Conservation (phyloP, 169 alveolate species). For the Cyclospora cayetanensis region DNA sequence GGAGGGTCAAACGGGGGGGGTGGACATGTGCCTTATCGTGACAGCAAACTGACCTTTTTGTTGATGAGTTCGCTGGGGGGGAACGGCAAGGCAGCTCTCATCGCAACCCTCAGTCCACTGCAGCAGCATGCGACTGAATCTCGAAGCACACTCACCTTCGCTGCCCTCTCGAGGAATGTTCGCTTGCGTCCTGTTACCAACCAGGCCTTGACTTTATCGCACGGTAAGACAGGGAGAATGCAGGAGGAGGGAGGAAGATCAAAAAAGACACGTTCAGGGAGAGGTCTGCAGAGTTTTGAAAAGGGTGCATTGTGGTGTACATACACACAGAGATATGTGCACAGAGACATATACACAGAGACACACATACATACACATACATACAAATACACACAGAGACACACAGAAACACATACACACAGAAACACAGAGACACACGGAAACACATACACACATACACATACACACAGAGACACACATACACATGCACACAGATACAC, state of each 20-base stretch:
- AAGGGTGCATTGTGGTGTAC: too few relatives aligned
- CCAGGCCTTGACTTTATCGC: neutral
- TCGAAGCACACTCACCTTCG: constrained; percentile 86
- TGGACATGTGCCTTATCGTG: constrained; percentile 88
- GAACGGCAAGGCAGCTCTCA: constrained; percentile 86
- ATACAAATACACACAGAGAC: too few relatives aligned
- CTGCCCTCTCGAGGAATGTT: constrained; percentile 76
- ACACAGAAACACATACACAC: too few relatives aligned
- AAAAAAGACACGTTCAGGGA: too few relatives aligned
- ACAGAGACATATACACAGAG: neutral
- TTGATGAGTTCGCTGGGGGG: constrained; percentile 93
- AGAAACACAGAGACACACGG: too few relatives aligned
- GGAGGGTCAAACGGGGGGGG: neutral
- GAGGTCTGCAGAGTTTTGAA: too few relatives aligned
- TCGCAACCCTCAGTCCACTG: constrained; percentile 90
- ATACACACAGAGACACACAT: too few relatives aligned
- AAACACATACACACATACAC: too few relatives aligned
- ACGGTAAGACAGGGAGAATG: constrained; percentile 19
- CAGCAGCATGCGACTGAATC: constrained; percentile 87
- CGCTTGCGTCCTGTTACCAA: neutral
- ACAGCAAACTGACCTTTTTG: constrained; percentile 89
- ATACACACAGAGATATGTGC: too few relatives aligned
- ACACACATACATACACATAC: neutral
- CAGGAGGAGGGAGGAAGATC: too few relatives aligned
- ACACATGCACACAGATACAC: too few relatives aligned